A percentile compares a stretch with the other conserved stretches of the same genome.
These are phyloP conservation scores for Hemerocallis citrina DNA, from an alignment of 106 monocot genomes.

Conservation along the genomic window DNA sequence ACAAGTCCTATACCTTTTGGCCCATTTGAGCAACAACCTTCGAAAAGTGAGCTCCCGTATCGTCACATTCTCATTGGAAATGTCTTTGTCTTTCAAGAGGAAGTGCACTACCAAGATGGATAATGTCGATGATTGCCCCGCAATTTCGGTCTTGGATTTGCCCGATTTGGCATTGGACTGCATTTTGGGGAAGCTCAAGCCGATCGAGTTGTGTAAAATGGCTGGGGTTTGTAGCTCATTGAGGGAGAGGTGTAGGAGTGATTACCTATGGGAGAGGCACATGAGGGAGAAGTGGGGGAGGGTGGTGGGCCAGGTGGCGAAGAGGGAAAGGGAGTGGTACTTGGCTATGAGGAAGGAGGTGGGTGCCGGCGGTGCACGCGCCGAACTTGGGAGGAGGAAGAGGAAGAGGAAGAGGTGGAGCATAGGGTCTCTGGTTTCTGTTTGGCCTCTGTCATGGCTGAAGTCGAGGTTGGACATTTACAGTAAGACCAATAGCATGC, in stretches of 20 bases:
- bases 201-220: conserved; percentile 53
- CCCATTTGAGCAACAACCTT: too few species aligned
- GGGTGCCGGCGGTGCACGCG: not conserved
- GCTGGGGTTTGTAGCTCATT: conserved; percentile 46
- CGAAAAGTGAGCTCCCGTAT: too few species aligned
- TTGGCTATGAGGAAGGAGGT: conserved; percentile 11
- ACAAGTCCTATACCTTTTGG: conserved; percentile 17
- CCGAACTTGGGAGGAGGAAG: not conserved
- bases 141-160: conserved; percentile 56
- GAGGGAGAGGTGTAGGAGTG: conserved; percentile 52
- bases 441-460: conserved; percentile 43
- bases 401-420: conserved; percentile 17
- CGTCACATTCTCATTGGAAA: not conserved
- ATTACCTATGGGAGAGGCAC: conserved; percentile 72
- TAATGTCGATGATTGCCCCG: conserved; percentile 18
- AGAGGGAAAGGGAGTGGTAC: conserved; percentile 49
- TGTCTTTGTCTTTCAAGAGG: conserved; percentile 28
- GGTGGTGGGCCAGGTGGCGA: conserved; percentile 33
- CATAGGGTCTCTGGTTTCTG: conserved; percentile 25
- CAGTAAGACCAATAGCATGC: not conserved
- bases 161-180: conserved; percentile 67
- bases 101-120: not conserved
- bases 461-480: conserved; percentile 23
- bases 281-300: conserved; percentile 75
- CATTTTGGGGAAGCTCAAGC: conserved; percentile 59